Evolutionary conservation across 2,329 filamentous ascomycete genomes (phyloP).

Genomic region (Claviceps sorghi): DNA sequence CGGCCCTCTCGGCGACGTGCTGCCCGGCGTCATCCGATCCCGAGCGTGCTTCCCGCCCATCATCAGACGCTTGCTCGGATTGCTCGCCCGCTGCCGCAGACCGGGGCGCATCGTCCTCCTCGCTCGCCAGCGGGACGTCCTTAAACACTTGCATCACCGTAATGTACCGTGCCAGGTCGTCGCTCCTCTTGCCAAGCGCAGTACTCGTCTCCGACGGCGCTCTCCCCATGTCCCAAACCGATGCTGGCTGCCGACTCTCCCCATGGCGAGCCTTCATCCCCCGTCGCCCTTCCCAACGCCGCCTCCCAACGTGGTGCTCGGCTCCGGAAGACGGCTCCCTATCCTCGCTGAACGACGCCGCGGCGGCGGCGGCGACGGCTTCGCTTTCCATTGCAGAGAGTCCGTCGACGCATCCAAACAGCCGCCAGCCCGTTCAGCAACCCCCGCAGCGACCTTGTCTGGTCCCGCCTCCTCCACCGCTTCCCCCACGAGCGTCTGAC

Average conservation of each 20-base stretch:
- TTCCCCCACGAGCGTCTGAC: conserved; percentile 19
- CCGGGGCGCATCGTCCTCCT: conserved; percentile 30
- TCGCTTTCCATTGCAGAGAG: conserved; percentile 35
- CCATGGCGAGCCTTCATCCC: conserved; percentile 6
- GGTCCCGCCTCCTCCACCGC: background rate
- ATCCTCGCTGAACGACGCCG: conserved; percentile 10
- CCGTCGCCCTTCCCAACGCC: conserved; percentile 16
- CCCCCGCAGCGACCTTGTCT: background rate
- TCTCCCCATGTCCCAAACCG: conserved; percentile 8
- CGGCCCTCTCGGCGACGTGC: background rate
- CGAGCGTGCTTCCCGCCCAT: background rate
- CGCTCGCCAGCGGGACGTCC: conserved; percentile 39
- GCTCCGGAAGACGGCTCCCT: background rate
- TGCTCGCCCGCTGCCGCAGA: background rate
- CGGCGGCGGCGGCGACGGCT: conserved; percentile 11
- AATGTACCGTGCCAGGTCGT: conserved; percentile 52
- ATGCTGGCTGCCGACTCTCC: conserved; percentile 14
- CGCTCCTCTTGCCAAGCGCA: conserved; percentile 13
- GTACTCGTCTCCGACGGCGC: background rate
- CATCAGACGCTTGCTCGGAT: conserved; percentile 3
- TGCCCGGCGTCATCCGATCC: background rate
- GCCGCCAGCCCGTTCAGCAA: background rate
- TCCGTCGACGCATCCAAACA: conserved; percentile 1
- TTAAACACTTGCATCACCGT: conserved; percentile 44
- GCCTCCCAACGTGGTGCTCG: conserved; percentile 12